Evolutionary conservation across 2,329 filamentous ascomycete genomes (phyloP).

Genomic region (Chaetomium sp.): DNA sequence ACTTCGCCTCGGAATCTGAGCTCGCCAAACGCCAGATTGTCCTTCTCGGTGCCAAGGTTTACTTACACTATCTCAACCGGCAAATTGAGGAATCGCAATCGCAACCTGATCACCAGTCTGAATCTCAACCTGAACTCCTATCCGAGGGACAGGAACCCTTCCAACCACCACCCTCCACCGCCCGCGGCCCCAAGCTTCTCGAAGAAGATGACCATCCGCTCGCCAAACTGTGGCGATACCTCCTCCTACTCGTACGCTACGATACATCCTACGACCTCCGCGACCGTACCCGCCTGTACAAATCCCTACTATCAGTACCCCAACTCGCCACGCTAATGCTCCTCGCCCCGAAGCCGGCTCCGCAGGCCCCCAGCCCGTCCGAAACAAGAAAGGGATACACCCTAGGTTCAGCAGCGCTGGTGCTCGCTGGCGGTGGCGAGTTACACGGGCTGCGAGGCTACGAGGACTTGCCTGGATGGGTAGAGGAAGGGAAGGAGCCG

Average conservation of each 20-base stretch:
- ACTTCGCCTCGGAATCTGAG: slow-evolving; percentile 78
- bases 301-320: slow-evolving; percentile 71
- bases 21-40: slow-evolving; percentile 86
- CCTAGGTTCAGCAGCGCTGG: slow-evolving; percentile 78
- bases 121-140: slow-evolving; percentile 3
- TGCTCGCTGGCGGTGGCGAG: slow-evolving; percentile 70
- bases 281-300: slow-evolving; percentile 84
- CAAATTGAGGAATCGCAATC: slow-evolving; percentile 36
- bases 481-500: slow-evolving; percentile 71
- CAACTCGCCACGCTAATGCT: slow-evolving; percentile 88
- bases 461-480: slow-evolving; percentile 75
- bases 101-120: slow-evolving; percentile 4
- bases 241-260: slow-evolving; percentile 78
- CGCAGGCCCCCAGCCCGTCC: slow-evolving; percentile 82
- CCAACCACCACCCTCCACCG: neutral
- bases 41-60: slow-evolving; percentile 90
- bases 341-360: slow-evolving; percentile 88
- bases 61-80: slow-evolving; percentile 77
- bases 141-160: neutral
- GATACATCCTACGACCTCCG: slow-evolving; percentile 93
- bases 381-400: slow-evolving; percentile 72
- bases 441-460: slow-evolving; percentile 73
- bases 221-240: slow-evolving; percentile 74
- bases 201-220: slow-evolving; percentile 59
- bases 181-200: slow-evolving; percentile 22